Evolutionary conservation across 129 eudicot genomes (phyloP).

Genomic region (Escallonia rubra): DNA sequence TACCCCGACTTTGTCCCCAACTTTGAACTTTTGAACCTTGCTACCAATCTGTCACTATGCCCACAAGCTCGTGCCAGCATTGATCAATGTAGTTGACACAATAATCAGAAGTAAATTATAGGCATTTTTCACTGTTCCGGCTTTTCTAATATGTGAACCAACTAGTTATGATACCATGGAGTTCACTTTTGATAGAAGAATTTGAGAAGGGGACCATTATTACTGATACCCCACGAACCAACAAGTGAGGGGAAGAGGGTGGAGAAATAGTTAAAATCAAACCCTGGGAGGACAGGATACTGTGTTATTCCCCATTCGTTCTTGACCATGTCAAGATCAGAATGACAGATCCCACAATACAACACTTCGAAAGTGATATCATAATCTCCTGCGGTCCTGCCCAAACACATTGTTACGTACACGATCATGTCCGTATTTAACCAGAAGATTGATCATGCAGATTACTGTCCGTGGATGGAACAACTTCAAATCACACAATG

Average conservation of each 20-base stretch:
- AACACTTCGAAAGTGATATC: constrained; percentile 18
- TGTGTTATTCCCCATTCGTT: constrained; percentile 27
- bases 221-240: background rate
- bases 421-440: too few relatives aligned
- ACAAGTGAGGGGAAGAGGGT: background rate
- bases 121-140: too few relatives aligned
- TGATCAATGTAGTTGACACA: background rate
- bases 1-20: constrained; percentile 19
- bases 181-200: too few relatives aligned
- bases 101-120: too few relatives aligned
- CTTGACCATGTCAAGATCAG: constrained; percentile 22
- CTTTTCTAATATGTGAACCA: too few relatives aligned
- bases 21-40: constrained; percentile 16
- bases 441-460: too few relatives aligned
- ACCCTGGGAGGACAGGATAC: constrained; percentile 31
- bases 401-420: too few relatives aligned
- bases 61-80: constrained; percentile 21
- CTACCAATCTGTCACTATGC: constrained; percentile 21
- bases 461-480: too few relatives aligned
- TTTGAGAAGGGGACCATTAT: background rate
- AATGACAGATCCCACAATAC: constrained; percentile 29
- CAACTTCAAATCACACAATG: too few relatives aligned
- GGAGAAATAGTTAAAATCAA: background rate
- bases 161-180: too few relatives aligned
- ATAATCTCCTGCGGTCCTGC: constrained; percentile 23